Evolutionary conservation across 1,284 basidiomycete genomes (phyloP).

Genomic region (Cryptococcus depauperatus): DNA sequence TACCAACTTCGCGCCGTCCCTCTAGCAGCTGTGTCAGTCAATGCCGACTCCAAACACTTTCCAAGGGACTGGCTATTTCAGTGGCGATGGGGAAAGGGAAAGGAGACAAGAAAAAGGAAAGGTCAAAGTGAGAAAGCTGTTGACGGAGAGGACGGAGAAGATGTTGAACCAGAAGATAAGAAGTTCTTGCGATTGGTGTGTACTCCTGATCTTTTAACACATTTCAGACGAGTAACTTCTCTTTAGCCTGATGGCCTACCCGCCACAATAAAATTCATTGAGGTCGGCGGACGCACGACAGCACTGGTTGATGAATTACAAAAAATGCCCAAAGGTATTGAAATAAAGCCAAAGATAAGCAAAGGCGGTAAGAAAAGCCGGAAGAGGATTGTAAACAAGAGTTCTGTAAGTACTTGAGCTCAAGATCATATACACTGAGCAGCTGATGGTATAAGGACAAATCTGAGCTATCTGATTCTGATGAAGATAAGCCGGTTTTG

Average conservation of each 20-base stretch:
- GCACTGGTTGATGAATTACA: conserved; percentile 66
- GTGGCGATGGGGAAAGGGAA: conserved; percentile 60
- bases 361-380: conserved; percentile 22
- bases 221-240: background rate
- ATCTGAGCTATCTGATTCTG: conserved; percentile 8
- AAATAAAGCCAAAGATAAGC: conserved; percentile 34
- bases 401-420: conserved; percentile 11
- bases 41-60: conserved; percentile 65
- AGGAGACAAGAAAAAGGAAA: conserved; percentile 48
- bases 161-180: conserved; percentile 28
- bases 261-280: conserved; percentile 67
- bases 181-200: conserved; percentile 53
- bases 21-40: conserved; percentile 57
- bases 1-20: conserved; percentile 56
- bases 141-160: conserved; percentile 16
- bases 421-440: background rate
- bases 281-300: conserved; percentile 71
- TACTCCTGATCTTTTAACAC: background rate
- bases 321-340: conserved; percentile 43
- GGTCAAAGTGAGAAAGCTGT: conserved; percentile 8
- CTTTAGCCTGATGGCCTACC: conserved; percentile 59
- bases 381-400: conserved; percentile 2
- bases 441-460: background rate
- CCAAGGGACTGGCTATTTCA: conserved; percentile 51
- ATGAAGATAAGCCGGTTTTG: conserved; percentile 6